Evolutionary conservation across 2,329 filamentous ascomycete species (phyloP).

Genomic region (Fonsecaea multimorphosa): DNA sequence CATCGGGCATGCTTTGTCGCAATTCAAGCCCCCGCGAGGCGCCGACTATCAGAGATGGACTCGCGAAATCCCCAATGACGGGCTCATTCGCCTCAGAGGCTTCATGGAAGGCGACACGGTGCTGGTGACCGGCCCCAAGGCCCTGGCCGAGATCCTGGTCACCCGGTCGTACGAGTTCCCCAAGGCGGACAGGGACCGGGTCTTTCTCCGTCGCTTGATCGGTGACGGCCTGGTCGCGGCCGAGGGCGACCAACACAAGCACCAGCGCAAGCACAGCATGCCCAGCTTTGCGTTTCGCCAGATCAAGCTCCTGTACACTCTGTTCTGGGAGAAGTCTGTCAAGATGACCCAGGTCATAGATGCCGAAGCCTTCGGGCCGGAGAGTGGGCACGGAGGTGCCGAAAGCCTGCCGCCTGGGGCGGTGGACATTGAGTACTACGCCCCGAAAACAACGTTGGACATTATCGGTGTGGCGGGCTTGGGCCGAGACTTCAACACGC

Average conservation of each 20-base stretch:
- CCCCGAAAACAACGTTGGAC: constrained; percentile 68
- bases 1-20: constrained; percentile 51
- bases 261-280: constrained; percentile 75
- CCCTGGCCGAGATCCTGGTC: constrained; percentile 70
- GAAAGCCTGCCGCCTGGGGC: constrained; percentile 44
- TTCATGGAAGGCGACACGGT: constrained; percentile 68
- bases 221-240: constrained; percentile 66
- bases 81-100: constrained; percentile 70
- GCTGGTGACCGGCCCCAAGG: constrained; percentile 65
- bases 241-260: constrained; percentile 88
- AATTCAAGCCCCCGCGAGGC: constrained; percentile 48
- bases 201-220: constrained; percentile 45
- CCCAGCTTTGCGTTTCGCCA: constrained; percentile 84
- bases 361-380: constrained; percentile 47
- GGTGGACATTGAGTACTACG: constrained; percentile 61
- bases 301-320: constrained; percentile 79
- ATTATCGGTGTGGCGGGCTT: constrained; percentile 74
- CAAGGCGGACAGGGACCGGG: constrained; percentile 62
- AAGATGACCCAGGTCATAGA: constrained; percentile 69
- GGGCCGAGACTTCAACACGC: constrained; percentile 72
- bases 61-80: constrained; percentile 67
- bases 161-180: constrained; percentile 71
- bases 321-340: constrained; percentile 80
- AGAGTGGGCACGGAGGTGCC: constrained; percentile 30
- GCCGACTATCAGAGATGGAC: constrained; percentile 55